phyloP scores from a whole-genome alignment of 2,329 filamentous ascomycete genomes.

The Rhytidhysteron rufulum region DNA sequence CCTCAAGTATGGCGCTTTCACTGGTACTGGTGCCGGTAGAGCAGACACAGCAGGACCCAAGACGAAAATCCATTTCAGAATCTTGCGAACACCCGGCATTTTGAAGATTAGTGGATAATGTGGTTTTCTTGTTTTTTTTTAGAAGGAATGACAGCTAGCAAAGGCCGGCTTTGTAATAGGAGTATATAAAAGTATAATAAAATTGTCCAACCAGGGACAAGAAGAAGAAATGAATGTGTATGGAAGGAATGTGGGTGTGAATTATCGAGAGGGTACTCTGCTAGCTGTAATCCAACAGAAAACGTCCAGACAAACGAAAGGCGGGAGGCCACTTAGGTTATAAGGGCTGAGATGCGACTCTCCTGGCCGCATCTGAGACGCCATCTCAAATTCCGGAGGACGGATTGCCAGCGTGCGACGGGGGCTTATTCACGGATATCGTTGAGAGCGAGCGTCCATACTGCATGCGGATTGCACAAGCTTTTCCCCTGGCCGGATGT shows the following conservation, averaged over 20 bases:
- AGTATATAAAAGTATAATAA: conserved; percentile 31
- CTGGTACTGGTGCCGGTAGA: conserved; percentile 16
- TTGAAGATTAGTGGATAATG: conserved; percentile 30
- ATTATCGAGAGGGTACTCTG: conserved; percentile 20
- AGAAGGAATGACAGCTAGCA: conserved; percentile 30
- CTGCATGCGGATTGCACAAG: conserved; percentile 28
- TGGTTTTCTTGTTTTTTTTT: conserved; percentile 15
- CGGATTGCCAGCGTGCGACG: conserved; percentile 29
- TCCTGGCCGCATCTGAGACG: conserved; percentile 32
- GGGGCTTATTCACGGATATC: conserved; percentile 27
- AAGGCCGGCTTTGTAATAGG: conserved; percentile 35
- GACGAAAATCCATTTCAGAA: conserved; percentile 32
- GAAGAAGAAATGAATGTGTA: conserved; percentile 28
- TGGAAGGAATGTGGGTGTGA: conserved; percentile 1
- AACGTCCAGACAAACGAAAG: conserved; percentile 28
- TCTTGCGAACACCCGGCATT: conserved; percentile 36
- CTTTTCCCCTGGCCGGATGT: conserved; percentile 26
- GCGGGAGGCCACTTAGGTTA: conserved; percentile 34
- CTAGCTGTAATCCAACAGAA: conserved; percentile 34
- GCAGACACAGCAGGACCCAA: conserved; percentile 30
- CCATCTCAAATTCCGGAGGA: conserved; percentile 32
- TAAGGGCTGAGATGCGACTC: conserved; percentile 32
- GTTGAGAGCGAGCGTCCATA: conserved; percentile 27
- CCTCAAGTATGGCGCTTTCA: neutral
- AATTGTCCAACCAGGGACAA: conserved; percentile 40